Base-by-base conservation (phyloP, 1,139 yeast species). In the Maudiozyma humilis region DNA sequence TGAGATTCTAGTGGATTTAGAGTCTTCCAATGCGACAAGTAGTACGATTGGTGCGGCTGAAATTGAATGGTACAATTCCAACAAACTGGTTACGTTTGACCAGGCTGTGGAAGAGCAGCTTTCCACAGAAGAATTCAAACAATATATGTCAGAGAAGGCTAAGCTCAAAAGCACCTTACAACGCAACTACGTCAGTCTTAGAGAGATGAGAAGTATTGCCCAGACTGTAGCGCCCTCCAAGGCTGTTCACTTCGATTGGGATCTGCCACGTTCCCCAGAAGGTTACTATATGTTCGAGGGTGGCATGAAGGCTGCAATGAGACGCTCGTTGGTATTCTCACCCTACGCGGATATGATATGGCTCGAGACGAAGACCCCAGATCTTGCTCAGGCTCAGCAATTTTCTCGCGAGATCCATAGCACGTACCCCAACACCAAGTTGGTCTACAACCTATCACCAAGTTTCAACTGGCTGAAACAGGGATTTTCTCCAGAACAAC, bases 341-440 rank as follows among this genome's bases (percentile, higher is more conserved):
- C 82, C 81, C 10, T 75, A 73, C 48, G 69, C 80, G 2, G 82
- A 77, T 47, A 55, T 75, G 55, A 55, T 77, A 30, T 77, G 82
- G 82, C 63, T 76, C 18, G 81, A 78, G 57, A 75, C 82, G 19
- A 75, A 75, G 59, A 68, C 69, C 13, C 82, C 82, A 13, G 70
- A 76, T 49, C 58, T 76, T 19, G 54, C 64, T 40, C 77, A 76
- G 54, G 81, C 82, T 6, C 64, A 63, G 47, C 62, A 59, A 3
- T 73, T 77, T 57, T 77, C 81, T 14, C 55, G 59, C 15, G 59
- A 63, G 43, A 72, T 77, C 47, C 78, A 71, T 47, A 65, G 62
- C 15, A 55, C 65, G 32, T 68, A 63, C 52, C 82, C 82, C n/a
- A 68, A 71, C 25, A 73, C 71, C 53, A 73, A 75, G 67, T 64